phyloP scores from a whole-genome alignment of 305 asterid genomes.

The Fraxinus velutina region DNA sequence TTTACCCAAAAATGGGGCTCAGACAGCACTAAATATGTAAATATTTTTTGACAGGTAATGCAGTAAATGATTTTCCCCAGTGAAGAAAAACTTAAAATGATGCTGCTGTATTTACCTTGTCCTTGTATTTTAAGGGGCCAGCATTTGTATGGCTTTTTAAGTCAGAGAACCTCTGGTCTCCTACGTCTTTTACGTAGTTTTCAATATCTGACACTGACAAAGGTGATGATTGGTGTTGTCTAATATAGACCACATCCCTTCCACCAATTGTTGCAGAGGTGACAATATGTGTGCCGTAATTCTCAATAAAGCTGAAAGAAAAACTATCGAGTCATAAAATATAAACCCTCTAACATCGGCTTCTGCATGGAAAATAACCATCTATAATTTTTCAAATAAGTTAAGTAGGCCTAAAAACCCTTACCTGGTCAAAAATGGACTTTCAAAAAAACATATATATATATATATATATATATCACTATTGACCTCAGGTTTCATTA shows the following conservation, averaged over 20 bases:
- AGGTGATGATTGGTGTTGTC: conserved; percentile 93
- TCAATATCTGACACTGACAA: conserved; percentile 66
- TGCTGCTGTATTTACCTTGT: conserved; percentile 66
- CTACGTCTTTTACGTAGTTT: conserved; percentile 78
- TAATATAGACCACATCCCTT: conserved; percentile 76
- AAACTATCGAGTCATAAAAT: conserved; percentile 28
- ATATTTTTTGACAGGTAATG: not conserved
- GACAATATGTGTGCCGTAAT: conserved; percentile 91
- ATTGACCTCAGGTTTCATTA: not conserved
- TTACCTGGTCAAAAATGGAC: not conserved
- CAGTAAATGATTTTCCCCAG: not conserved
- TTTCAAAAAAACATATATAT: not conserved
- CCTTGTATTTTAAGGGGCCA: conserved; percentile 83
- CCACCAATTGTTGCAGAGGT: conserved; percentile 96
- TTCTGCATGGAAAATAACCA: not conserved
- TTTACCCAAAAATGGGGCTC: no score
- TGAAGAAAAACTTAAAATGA: not conserved
- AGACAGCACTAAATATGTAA: not conserved
- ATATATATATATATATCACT: not conserved
- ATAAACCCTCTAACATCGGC: conserved; percentile 1
- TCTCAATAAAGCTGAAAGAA: conserved; percentile 85
- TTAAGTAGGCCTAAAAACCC: not conserved
- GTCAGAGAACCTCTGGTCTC: conserved; percentile 85
- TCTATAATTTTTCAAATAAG: not conserved
- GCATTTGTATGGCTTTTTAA: conserved; percentile 60